Evolutionary conservation across 148 eudicot genomes (phyloP), one percentile per base, ranked within the genome.

Genomic region (Persicaria maculosa): DNA sequence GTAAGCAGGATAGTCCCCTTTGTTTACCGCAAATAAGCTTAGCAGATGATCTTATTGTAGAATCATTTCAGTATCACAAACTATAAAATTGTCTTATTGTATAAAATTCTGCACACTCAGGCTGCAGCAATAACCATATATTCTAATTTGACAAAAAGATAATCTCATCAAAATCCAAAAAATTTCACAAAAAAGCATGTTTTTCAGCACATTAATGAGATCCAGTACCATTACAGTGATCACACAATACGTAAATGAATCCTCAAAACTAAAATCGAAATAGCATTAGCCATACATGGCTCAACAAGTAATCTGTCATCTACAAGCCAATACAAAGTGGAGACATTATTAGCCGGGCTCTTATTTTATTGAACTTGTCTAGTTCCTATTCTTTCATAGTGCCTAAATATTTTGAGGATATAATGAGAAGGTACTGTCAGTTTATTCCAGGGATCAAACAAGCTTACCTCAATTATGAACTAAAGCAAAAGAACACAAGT

Each of bases 1-100:
- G 73, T 16, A 45, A 43, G 53, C 73, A 68, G 50, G 72, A 69
- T 69, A 44, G 71, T 44, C 45, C 22, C 19, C 52, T 48, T 48
- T 2, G 52, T 31, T 31, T 31, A 31, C 40, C 40, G 3, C 40
- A 31, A 31, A 31, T 31, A 31, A 31, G 40, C 40, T 31, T 31
- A 31, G 40, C 6, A 25, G 1, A 2, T 1, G 5, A 22, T 3
- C 10, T 22, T 31, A 4, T 22, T 57, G 44, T 61, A 61, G 31
- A 31, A 22, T 31, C 43, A 61, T 31, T 31, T 25, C 43, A 61
- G 31, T 25, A 22, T 7, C 40, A 61, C 1, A 61, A 9, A 55
- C 17, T 19, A 17, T 55, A 4, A 12, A 12, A 54, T 15, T 54
- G 5, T 15, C 20, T 4, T 54, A 15, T 54, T 2, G 5, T n/a